phyloP scores from a whole-genome alignment of 768 basidiomycete species.

The Melanogaster broomeanus region DNA sequence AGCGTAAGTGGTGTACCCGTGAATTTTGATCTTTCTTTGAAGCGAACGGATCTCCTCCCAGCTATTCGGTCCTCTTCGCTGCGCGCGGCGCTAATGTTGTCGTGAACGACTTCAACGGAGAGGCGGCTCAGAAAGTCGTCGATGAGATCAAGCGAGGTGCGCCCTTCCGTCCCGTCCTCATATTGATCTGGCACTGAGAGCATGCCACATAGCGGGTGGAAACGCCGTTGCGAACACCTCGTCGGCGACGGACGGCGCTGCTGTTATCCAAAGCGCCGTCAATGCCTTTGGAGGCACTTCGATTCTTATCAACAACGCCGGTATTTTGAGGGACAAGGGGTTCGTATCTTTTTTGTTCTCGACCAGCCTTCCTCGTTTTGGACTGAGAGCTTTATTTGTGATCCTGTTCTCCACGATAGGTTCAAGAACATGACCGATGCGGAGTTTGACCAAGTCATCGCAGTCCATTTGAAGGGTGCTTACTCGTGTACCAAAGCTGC shows the following conservation, averaged over 20 bases:
- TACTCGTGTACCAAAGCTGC: slow-evolving; percentile 92
- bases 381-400: neutral
- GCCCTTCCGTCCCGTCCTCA: slow-evolving; percentile 17
- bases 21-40: neutral
- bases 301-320: slow-evolving; percentile 96
- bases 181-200: neutral
- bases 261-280: slow-evolving; percentile 84
- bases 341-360: slow-evolving; percentile 29
- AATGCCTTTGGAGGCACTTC: slow-evolving; percentile 82
- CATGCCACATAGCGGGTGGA: slow-evolving; percentile 66
- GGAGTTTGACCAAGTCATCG: slow-evolving; percentile 87
- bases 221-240: slow-evolving; percentile 87
- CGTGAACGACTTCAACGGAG: slow-evolving; percentile 90
- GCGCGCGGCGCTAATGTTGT: slow-evolving; percentile 91
- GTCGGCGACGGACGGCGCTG: slow-evolving; percentile 82
- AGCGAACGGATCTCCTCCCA: slow-evolving; percentile 28
- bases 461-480: slow-evolving; percentile 93
- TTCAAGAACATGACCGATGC: slow-evolving; percentile 98
- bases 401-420: slow-evolving; percentile 35
- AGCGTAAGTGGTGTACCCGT: slow-evolving; percentile 55
- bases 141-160: slow-evolving; percentile 82
- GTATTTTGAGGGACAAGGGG: slow-evolving; percentile 84
- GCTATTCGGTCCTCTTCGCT: slow-evolving; percentile 92
- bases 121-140: slow-evolving; percentile 90
- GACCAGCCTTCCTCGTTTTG: neutral